These are phyloP conservation scores for Sarocladium oryzae DNA, from an alignment of 2,329 filamentous ascomycete species.

Conservation along the genomic window DNA sequence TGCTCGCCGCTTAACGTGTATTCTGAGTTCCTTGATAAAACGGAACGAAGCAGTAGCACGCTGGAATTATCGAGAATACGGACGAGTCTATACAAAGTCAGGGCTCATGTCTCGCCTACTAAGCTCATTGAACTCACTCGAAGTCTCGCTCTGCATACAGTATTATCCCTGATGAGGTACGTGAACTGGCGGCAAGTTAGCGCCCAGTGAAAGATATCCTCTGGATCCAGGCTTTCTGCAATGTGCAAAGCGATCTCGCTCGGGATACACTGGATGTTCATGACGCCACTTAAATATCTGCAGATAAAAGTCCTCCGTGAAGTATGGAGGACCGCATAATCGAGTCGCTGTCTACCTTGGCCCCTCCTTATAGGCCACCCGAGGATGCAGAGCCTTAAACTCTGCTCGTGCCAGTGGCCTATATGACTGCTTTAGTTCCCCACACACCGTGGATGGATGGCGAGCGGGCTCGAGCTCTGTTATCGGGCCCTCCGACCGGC, in stretches of 20 bases:
- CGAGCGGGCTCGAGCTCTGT: too few species aligned
- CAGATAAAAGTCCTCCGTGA: too few species aligned
- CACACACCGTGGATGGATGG: too few species aligned
- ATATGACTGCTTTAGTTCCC: too few species aligned
- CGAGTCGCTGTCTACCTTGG: too few species aligned
- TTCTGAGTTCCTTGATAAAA: not conserved
- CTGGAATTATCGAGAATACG: not conserved
- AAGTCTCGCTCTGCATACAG: not conserved
- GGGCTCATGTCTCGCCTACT: too few species aligned
- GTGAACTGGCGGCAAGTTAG: not conserved
- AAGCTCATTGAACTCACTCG: not conserved
- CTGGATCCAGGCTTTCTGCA: not conserved
- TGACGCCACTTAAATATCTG: not conserved
- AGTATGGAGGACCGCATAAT: too few species aligned
- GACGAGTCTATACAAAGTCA: not conserved
- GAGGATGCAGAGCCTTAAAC: too few species aligned
- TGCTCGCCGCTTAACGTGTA: not conserved
- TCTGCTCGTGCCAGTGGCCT: too few species aligned
- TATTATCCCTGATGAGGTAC: slow-evolving; percentile 7
- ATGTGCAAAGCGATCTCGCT: slow-evolving; percentile 4
- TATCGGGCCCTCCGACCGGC: too few species aligned
- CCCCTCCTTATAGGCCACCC: too few species aligned
- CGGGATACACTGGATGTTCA: not conserved
- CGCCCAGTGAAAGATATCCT: slow-evolving; percentile 5
- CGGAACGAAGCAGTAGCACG: not conserved